A percentile compares a stretch with the other conserved stretches of the same genome.
These are phyloP conservation scores for Graphiopsis chlorocephala DNA, from an alignment of 2,329 filamentous ascomycete genomes.

Conservation along the genomic window DNA sequence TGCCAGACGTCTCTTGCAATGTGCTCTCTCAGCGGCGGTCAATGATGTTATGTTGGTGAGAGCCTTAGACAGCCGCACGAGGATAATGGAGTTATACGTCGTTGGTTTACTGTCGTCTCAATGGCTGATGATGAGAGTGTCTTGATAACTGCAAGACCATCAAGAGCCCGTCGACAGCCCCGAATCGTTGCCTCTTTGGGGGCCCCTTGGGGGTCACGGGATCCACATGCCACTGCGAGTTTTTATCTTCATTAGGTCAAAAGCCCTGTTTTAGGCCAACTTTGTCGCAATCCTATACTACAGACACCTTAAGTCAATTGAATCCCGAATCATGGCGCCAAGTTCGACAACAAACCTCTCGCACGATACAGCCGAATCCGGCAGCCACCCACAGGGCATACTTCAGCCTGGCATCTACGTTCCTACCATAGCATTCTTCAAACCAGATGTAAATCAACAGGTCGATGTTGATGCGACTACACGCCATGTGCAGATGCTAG, in stretches of 20 bases:
- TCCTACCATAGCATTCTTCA: constrained; percentile 46
- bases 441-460: constrained; percentile 37
- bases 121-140: not conserved
- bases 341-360: not conserved
- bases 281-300: not conserved
- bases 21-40: not conserved
- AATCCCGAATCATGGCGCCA: not conserved
- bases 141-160: not conserved
- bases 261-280: not conserved
- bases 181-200: not conserved
- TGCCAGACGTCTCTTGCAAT: not conserved
- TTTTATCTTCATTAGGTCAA: not conserved
- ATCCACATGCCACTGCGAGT: not conserved
- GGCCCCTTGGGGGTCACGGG: not conserved
- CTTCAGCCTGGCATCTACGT: constrained; percentile 44
- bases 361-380: not conserved
- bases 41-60: not conserved
- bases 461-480: constrained; percentile 41
- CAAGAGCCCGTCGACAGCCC: not conserved
- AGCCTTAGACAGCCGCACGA: not conserved
- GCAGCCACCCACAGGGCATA: not conserved
- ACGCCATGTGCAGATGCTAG: constrained; percentile 63
- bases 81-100: not conserved
- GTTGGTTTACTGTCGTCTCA: not conserved
- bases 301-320: not conserved